These are phyloP conservation scores for Colletotrichum falcatum DNA, from an alignment of 2,329 filamentous ascomycete species.

Conservation along the genomic window DNA sequence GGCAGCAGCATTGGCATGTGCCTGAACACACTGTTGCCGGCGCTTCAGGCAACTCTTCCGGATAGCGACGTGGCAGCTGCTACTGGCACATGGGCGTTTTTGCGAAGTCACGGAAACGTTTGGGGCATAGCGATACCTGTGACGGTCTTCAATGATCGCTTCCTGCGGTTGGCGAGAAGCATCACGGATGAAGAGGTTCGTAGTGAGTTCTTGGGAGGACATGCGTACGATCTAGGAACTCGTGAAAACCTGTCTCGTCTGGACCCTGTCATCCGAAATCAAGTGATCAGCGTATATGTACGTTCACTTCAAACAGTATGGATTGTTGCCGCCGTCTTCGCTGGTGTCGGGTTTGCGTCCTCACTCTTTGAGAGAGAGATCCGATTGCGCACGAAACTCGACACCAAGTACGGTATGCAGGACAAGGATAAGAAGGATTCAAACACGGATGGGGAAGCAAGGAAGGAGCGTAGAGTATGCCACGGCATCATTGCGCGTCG, in stretches of 20 bases:
- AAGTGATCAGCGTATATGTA: background rate
- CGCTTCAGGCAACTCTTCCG: background rate
- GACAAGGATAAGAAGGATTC: background rate
- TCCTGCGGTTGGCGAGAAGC: background rate
- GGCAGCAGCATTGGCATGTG: background rate
- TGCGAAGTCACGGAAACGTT: background rate
- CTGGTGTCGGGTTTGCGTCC: background rate
- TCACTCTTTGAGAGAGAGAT: background rate
- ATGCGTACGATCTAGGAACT: background rate
- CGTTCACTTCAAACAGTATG: background rate
- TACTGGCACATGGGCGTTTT: background rate
- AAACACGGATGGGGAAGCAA: background rate
- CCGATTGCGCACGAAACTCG: background rate
- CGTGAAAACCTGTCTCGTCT: background rate
- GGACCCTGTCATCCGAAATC: background rate
- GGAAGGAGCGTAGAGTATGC: background rate
- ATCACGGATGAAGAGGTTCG: background rate
- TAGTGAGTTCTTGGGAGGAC: background rate
- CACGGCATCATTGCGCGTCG: background rate
- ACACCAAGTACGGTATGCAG: background rate
- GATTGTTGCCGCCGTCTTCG: background rate
- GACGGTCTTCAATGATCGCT: background rate
- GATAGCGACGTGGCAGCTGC: background rate
- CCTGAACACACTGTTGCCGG: background rate
- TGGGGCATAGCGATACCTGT: background rate